Conservation (phyloP, 2,329 filamentous ascomycete genomes). For the Fusarium goolgardi region DNA sequence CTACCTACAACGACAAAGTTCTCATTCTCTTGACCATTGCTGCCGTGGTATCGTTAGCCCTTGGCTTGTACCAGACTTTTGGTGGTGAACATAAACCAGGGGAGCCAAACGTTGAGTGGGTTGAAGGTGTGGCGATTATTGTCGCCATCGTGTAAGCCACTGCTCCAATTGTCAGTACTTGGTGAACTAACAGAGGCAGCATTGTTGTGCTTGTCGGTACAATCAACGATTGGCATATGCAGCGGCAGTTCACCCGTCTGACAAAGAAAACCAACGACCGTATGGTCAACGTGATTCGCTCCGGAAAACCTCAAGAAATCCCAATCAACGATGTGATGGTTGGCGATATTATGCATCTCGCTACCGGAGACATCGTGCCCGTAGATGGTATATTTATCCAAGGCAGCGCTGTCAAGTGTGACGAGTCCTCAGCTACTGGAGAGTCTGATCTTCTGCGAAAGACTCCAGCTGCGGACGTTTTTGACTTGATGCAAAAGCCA, state of each 20-base stretch:
- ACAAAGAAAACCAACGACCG: slow-evolving; percentile 73
- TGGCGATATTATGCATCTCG: slow-evolving; percentile 75
- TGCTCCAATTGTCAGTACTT: slow-evolving; percentile 44
- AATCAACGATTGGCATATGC: slow-evolving; percentile 75
- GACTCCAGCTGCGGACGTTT: slow-evolving; percentile 68
- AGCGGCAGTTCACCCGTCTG: slow-evolving; percentile 72
- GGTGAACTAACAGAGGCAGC: slow-evolving; percentile 26
- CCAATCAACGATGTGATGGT: slow-evolving; percentile 75
- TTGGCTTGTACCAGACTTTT: slow-evolving; percentile 77
- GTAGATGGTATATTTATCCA: slow-evolving; percentile 77
- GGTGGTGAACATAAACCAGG: slow-evolving; percentile 59
- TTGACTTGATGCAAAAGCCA: slow-evolving; percentile 62
- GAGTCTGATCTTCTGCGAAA: slow-evolving; percentile 80
- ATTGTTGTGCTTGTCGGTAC: slow-evolving; percentile 73
- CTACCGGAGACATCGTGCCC: slow-evolving; percentile 76
- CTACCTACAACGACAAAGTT: slow-evolving; percentile 79
- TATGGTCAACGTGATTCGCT: slow-evolving; percentile 74
- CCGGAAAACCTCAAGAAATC: slow-evolving; percentile 71
- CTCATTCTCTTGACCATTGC: slow-evolving; percentile 76
- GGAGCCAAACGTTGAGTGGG: slow-evolving; percentile 71
- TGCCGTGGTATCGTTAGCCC: slow-evolving; percentile 73
- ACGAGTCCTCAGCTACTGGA: slow-evolving; percentile 79
- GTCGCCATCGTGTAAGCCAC: slow-evolving; percentile 65
- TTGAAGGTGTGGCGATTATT: slow-evolving; percentile 75
- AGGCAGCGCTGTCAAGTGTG: slow-evolving; percentile 67